Evolutionary conservation across 371 early-diverging fungal species (phyloP), one percentile per base, ranked within the genome.

Genomic region (Phascolomyces articulosus): DNA sequence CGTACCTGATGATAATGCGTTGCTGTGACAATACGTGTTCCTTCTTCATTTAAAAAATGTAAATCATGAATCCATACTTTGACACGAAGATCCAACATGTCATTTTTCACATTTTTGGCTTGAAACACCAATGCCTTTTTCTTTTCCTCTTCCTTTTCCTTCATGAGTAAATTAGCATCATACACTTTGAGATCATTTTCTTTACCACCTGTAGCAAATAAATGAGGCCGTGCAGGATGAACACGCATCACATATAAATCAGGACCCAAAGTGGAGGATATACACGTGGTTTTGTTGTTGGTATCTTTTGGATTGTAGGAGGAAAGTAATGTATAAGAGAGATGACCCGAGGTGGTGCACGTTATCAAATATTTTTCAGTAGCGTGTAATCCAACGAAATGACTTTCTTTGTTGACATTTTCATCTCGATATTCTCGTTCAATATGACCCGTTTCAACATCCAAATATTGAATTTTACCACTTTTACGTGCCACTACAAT

Each of bases 51-150:
- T 66, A 88, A 61, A 66, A 91, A 96, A 69, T 86, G 86, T 51
- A 95, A 64, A 67, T 94, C 94, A 2, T 93, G 93, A 55, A 95
- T 88, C 92, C 94, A 94, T 4, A 97, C 87, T 3, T 95, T 94
- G 24, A 91, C 90, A 21, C 91, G 85, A 62, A 97, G 68, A 71
- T 93, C 92, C 66, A 97, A 77, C 60, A 85, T 78, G 60, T 96
- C 95, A 41, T 55, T 47, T 18, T 77, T 72, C 51, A 89, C 86
- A 66, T 92, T 89, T 66, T 88, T 85, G 29, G 91, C 86, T 56
- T 80, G 82, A 67, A 88, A 89, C 9, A 89, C 7, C 27, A 85
- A 78, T 24, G 80, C 84, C 7, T 73, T 75, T 23, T 58, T 20
- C 26, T 47, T 3, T 40, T 47, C 61, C 4, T 58, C 48, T 26